Conservation (phyloP, 2,329 filamentous ascomycete genomes). For the Polychaeton citri region DNA sequence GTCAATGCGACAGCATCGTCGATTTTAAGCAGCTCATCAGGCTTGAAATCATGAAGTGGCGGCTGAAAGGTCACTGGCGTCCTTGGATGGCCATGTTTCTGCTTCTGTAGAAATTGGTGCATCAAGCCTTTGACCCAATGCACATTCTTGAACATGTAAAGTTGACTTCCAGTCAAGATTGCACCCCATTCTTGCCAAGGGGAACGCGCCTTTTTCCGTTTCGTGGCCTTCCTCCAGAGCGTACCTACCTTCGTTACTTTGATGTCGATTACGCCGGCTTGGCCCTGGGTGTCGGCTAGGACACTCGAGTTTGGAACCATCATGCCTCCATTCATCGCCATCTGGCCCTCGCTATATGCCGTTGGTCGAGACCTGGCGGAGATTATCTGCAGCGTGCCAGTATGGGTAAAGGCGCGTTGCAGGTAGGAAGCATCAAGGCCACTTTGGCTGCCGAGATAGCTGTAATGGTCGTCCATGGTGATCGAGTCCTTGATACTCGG, state of each 20-base stretch:
- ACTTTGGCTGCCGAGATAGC: constrained; percentile 65
- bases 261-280: constrained; percentile 90
- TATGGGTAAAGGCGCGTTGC: constrained; percentile 80
- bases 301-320: constrained; percentile 44
- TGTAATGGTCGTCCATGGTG: constrained; percentile 82
- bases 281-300: constrained; percentile 71
- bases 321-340: constrained; percentile 7
- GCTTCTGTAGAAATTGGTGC: constrained; percentile 71
- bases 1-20: constrained; percentile 81
- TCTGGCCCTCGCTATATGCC: constrained; percentile 70
- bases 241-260: constrained; percentile 94
- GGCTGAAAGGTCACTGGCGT: constrained; percentile 81
- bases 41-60: constrained; percentile 81
- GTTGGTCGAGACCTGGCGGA: constrained; percentile 87
- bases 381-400: constrained; percentile 85
- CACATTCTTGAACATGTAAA: constrained; percentile 93
- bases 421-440: constrained; percentile 67
- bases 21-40: constrained; percentile 84
- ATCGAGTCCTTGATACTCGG: constrained; percentile 88
- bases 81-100: constrained; percentile 62
- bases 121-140: constrained; percentile 86
- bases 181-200: constrained; percentile 99
- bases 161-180: constrained; percentile 86
- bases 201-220: constrained; percentile 88
- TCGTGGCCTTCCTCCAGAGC: constrained; percentile 85